These are phyloP conservation scores for Fusarium mexicanum DNA, from an alignment of 2,329 filamentous ascomycete species.

Conservation along the genomic window DNA sequence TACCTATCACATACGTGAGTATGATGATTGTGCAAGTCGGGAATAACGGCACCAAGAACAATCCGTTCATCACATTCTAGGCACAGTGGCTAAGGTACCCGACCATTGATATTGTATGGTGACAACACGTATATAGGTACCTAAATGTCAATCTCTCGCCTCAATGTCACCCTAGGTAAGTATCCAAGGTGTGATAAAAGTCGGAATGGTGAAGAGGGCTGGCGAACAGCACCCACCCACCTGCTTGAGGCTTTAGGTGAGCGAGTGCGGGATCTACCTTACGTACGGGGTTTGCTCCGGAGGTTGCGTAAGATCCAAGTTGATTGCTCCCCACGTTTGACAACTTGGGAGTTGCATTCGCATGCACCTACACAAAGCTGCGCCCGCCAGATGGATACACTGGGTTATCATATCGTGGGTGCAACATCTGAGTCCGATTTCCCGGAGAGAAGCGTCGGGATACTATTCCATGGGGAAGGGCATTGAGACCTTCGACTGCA, in stretches of 20 bases:
- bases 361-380: neutral
- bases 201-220: neutral
- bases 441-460: neutral
- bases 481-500: neutral
- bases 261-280: neutral
- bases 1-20: neutral
- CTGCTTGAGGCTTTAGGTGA: neutral
- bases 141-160: neutral
- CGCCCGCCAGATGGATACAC: neutral
- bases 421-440: neutral
- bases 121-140: neutral
- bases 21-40: conserved; percentile 3
- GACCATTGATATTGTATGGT: conserved; percentile 1
- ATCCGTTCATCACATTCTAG: neutral
- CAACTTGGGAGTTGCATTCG: neutral
- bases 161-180: neutral
- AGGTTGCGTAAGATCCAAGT: conserved; percentile 6
- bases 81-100: conserved; percentile 14
- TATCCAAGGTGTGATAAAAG: neutral
- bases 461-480: neutral
- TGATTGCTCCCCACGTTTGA: conserved; percentile 9
- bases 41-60: conserved; percentile 17
- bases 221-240: neutral
- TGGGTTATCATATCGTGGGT: neutral
- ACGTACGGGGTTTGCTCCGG: neutral